Conservation (phyloP, 495 filamentous ascomycete genomes). For the Penicillium steckii region DNA sequence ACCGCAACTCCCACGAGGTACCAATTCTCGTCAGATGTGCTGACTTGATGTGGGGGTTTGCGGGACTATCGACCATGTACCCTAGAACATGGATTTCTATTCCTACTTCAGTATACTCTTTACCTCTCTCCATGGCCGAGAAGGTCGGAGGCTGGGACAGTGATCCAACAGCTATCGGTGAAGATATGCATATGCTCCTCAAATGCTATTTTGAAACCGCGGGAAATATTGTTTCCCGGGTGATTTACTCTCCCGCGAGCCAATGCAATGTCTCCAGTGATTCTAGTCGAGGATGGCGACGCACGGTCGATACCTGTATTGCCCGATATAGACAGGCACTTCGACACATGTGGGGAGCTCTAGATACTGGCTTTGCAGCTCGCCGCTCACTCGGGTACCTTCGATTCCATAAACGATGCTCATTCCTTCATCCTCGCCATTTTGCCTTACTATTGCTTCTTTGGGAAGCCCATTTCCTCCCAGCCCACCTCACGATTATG, state of each 20-base stretch:
- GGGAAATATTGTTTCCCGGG: constrained; percentile 53
- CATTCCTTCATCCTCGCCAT: constrained; percentile 29
- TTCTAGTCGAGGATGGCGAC: constrained; percentile 43
- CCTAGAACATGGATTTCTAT: constrained; percentile 57
- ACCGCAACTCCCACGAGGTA: constrained; percentile 65
- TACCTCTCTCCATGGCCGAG: constrained; percentile 60
- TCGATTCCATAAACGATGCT: constrained; percentile 21
- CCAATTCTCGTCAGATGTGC: constrained; percentile 66
- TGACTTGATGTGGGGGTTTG: constrained; percentile 65
- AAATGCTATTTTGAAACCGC: constrained; percentile 72
- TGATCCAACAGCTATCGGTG: constrained; percentile 65
- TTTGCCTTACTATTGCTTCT: constrained; percentile 55
- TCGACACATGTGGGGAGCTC: constrained; percentile 71
- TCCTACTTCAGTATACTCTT: constrained; percentile 68
- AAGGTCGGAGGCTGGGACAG: constrained; percentile 66
- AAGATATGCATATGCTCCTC: constrained; percentile 72
- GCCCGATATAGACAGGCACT: constrained; percentile 66
- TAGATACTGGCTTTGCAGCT: constrained; percentile 62
- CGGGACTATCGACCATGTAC: constrained; percentile 65
- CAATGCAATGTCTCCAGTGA: constrained; percentile 65
- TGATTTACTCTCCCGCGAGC: constrained; percentile 60
- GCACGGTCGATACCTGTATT: constrained; percentile 45
- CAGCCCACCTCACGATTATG: constrained; percentile 59
- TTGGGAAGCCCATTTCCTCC: constrained; percentile 69
- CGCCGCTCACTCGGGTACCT: constrained; percentile 28